Percentiles rank a stretch among this genome's conserved stretches.
Conservation (phyloP, 495 filamentous ascomycete genomes). For the Halenospora varia region DNA sequence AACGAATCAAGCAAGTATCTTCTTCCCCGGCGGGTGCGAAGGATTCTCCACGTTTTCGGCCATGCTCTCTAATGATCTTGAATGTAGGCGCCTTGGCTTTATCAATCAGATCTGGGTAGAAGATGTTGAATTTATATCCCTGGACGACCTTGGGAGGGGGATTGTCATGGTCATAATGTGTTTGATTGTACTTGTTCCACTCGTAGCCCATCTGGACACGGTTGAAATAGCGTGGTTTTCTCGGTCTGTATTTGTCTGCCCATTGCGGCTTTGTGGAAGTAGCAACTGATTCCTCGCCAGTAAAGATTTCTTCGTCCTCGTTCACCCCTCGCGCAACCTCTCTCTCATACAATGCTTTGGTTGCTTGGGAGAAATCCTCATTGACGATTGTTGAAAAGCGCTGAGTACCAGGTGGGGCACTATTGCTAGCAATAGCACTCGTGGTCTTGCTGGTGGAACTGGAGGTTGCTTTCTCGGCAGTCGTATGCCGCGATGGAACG, state of each 20-base stretch:
- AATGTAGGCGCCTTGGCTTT: slow-evolving; percentile 93
- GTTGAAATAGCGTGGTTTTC: slow-evolving; percentile 97
- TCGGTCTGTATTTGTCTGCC: slow-evolving; percentile 85
- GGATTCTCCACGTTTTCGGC: slow-evolving; percentile 83
- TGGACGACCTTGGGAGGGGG: slow-evolving; percentile 97
- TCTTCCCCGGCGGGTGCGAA: slow-evolving; percentile 96
- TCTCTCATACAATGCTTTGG: slow-evolving; percentile 85
- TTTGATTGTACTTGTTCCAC: slow-evolving; percentile 99
- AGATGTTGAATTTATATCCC: slow-evolving; percentile 99
- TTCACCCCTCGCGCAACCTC: slow-evolving; percentile 89
- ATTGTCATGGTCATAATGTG: slow-evolving; percentile 98
- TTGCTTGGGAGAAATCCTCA: slow-evolving; percentile 88
- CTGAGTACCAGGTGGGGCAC: slow-evolving; percentile 51
- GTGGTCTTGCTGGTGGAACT: slow-evolving; percentile 8
- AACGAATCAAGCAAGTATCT: slow-evolving; percentile 94
- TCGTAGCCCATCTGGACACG: slow-evolving; percentile 99
- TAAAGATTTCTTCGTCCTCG: slow-evolving; percentile 96
- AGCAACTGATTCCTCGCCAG: slow-evolving; percentile 80
- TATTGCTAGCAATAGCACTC: slow-evolving; percentile 31
- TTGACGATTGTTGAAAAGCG: slow-evolving; percentile 72
- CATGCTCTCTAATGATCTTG: slow-evolving; percentile 87
- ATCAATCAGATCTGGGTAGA: slow-evolving; percentile 98
- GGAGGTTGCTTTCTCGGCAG: slow-evolving; percentile 21
- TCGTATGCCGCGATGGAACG: slow-evolving; percentile 56
- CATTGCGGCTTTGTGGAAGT: slow-evolving; percentile 64